Evolutionary conservation across 805 yeast genomes (phyloP).

Genomic region (Starmerella etchellsii): DNA sequence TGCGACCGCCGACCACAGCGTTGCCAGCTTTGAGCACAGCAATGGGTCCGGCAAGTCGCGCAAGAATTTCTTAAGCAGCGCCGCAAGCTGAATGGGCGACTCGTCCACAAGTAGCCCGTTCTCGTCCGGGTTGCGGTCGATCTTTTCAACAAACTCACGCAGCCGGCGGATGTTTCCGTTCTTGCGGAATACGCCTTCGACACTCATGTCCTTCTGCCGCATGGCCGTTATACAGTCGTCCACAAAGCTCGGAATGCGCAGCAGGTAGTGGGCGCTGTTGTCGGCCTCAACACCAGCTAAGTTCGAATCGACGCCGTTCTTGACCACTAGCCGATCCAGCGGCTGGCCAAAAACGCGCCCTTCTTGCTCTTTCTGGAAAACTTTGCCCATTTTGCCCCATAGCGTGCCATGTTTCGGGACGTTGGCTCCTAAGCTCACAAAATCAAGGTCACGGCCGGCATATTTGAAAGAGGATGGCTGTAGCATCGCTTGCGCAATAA

Average conservation of each 20-base stretch:
- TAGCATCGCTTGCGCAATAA: constrained; percentile 40
- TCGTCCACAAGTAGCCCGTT: constrained; percentile 62
- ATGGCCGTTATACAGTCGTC: constrained; percentile 78
- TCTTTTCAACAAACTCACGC: constrained; percentile 55
- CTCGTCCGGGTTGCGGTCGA: constrained; percentile 59
- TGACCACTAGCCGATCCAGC: constrained; percentile 50
- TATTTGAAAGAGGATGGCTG: constrained; percentile 7
- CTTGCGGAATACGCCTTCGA: constrained; percentile 87
- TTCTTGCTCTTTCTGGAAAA: constrained; percentile 23
- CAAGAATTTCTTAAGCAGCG: constrained; percentile 76
- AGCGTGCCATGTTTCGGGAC: constrained; percentile 14
- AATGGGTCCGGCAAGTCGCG: constrained; percentile 90
- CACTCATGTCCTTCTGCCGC: constrained; percentile 84
- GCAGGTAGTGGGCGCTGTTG: constrained; percentile 41
- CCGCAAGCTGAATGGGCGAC: constrained; percentile 84
- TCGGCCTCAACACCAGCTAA: constrained; percentile 23
- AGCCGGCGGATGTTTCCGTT: constrained; percentile 86
- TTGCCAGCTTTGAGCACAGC: constrained; percentile 61
- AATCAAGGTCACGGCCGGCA: constrained; percentile 4
- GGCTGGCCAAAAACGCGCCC: constrained; percentile 65
- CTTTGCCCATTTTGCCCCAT: constrained; percentile 37
- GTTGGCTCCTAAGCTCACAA: neutral
- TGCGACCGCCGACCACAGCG: constrained; percentile 52
- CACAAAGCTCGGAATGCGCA: constrained; percentile 70
- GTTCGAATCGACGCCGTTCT: constrained; percentile 71